Evolutionary conservation across 768 basidiomycete genomes (phyloP).

Genomic region (Hortiboletus campestris): DNA sequence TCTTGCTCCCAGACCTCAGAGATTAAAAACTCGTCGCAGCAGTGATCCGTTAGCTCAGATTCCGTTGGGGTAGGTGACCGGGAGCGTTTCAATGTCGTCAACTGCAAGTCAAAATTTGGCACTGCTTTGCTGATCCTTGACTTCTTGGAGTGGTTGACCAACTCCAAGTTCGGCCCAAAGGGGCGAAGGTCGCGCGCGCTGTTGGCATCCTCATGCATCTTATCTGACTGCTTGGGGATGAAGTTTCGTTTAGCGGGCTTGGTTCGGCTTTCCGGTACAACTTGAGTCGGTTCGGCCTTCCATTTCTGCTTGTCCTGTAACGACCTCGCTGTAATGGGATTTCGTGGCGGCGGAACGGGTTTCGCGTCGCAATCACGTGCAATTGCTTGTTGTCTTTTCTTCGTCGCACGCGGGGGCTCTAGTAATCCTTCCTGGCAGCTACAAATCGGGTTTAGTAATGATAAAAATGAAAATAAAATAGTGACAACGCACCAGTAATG

Average conservation of each 20-base stretch:
- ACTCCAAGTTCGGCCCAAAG: constrained; percentile 43
- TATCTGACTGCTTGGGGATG: constrained; percentile 40
- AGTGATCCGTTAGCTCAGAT: constrained; percentile 25
- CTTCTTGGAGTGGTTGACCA: constrained; percentile 25
- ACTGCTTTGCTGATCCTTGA: constrained; percentile 17
- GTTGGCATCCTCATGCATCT: constrained; percentile 42
- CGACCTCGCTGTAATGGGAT: neutral
- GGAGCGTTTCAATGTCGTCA: constrained; percentile 34
- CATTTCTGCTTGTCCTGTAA: constrained; percentile 1
- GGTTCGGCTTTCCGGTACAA: constrained; percentile 20
- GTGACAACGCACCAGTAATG: constrained; percentile 58
- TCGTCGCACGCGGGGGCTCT: constrained; percentile 46
- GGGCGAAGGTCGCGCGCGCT: constrained; percentile 39
- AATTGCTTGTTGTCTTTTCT: constrained; percentile 29
- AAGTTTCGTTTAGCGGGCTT: constrained; percentile 24
- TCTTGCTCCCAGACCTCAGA: constrained; percentile 34
- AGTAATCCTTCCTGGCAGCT: constrained; percentile 74
- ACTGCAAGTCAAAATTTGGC: constrained; percentile 51
- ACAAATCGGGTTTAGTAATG: constrained; percentile 14
- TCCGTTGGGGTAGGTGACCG: constrained; percentile 14
- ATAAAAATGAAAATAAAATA: neutral
- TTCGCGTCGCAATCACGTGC: constrained; percentile 13
- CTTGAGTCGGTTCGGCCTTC: neutral
- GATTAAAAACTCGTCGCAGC: constrained; percentile 36
- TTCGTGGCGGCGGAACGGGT: neutral